phyloP scores from a whole-genome alignment of 257 asterid species.

The Coffea eugenioides region DNA sequence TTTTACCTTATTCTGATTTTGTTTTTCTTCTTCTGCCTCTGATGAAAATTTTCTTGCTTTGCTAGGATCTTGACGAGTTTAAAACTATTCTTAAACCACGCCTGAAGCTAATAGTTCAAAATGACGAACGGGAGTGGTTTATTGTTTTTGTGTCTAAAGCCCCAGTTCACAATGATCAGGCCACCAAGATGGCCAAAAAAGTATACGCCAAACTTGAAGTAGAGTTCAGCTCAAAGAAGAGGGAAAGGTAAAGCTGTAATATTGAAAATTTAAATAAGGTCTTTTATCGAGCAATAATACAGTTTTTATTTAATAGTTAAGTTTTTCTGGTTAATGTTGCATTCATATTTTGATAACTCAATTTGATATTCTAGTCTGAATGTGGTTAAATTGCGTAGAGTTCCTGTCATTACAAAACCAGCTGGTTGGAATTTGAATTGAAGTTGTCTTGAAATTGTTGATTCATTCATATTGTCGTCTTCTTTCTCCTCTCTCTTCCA shows the following conservation, averaged over 20 bases:
- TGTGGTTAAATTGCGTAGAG: not conserved
- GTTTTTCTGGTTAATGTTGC: not conserved
- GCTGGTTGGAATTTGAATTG: not conserved
- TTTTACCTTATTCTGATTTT: not conserved
- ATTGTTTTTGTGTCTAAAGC: slow-evolving; percentile 94
- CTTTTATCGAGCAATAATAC: not conserved
- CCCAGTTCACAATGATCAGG: slow-evolving; percentile 89
- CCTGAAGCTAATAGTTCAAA: slow-evolving; percentile 92
- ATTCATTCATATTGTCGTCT: not conserved
- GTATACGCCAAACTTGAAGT: slow-evolving; percentile 93
- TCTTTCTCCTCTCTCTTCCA: not conserved
- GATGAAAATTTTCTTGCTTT: slow-evolving; percentile 19
- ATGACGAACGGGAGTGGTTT: slow-evolving; percentile 98
- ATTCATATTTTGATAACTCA: not conserved
- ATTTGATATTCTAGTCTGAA: not conserved
- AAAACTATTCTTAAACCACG: slow-evolving; percentile 97
- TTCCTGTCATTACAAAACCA: not conserved
- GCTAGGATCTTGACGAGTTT: slow-evolving; percentile 96
- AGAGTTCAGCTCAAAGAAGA: slow-evolving; percentile 94
- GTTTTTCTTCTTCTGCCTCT: slow-evolving; percentile 7
- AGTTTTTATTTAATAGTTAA: not conserved
- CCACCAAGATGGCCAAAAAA: slow-evolving; percentile 95
- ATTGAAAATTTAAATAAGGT: not conserved
- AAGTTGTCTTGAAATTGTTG: not conserved
- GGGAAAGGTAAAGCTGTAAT: slow-evolving; percentile 67